Base-by-base conservation (phyloP, 2,329 filamentous ascomycete genomes). In the Phialophora tarda region DNA sequence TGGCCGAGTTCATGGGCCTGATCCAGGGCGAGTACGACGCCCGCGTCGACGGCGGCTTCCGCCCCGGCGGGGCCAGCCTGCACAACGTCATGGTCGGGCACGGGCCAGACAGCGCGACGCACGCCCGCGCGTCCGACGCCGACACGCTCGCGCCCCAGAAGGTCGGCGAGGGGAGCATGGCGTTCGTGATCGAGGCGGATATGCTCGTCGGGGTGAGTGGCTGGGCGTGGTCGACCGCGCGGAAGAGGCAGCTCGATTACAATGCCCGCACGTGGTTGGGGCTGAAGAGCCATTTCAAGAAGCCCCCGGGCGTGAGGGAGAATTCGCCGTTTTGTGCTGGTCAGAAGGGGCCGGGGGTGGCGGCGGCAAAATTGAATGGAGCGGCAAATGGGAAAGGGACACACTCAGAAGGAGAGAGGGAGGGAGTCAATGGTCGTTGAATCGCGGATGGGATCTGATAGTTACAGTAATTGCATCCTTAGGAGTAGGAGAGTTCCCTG, bases 31-130 rank as follows among this genome's bases (percentile, higher is more conserved):
- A 84, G 59, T 89, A 89, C 69, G 86, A 86, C 73, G 85, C 88
- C 3, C 78, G 89, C 77, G 79, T 79, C 0, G 82, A 68, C 71
- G 82, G 82, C 17, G 85, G 84, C 0, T 89, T 89, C 74, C 81
- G 82, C 66, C 86, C 86, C 38, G 86, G 84, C 2, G 86, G 86
- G 11, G 85, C 86, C 0, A 85, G 82, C 74, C 76, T 88, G 76
- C 89, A 91, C 75, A 91, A 91, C 72, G 85, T 88, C 21, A 91
- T 91, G 86, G 88, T 86, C 68, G 88, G 87, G 0, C 89, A 89
- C 74, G 86, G 86, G 0, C 84, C 84, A 0, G 85, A 86, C 73
- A 78, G 79, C 14, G 78, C 79, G 54, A 84, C 85, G 0, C 85
- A 85, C 65, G 82, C 85, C 70, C 83, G 81, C 30, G 84, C 84